phyloP scores from a whole-genome alignment of 2,329 filamentous ascomycete species.

The Diaporthe aspalathi region DNA sequence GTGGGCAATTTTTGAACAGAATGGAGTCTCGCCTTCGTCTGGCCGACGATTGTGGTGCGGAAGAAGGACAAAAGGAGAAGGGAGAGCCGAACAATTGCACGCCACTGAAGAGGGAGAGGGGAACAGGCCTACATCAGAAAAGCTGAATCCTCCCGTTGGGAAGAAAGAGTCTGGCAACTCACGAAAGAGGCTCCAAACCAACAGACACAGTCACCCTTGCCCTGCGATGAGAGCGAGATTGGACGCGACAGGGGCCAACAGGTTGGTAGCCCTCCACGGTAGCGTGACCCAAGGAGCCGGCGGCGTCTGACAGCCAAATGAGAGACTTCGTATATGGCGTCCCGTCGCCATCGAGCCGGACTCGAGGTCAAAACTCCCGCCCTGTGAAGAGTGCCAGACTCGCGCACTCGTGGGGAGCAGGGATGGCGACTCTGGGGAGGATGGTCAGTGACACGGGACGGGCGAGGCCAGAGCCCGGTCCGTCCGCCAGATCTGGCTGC shows the following conservation, averaged over 20 bases:
- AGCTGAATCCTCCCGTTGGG: conserved; percentile 14
- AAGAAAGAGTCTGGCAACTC: background rate
- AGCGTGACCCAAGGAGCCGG: conserved; percentile 12
- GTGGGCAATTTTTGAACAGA: background rate
- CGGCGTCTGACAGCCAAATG: conserved; percentile 15
- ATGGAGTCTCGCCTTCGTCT: background rate
- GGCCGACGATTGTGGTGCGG: background rate
- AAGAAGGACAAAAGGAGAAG: background rate
- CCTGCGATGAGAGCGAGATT: conserved; percentile 8
- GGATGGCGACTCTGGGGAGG: background rate
- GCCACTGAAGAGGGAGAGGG: background rate
- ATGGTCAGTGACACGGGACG: background rate
- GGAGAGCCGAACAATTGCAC: background rate
- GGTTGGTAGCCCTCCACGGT: background rate
- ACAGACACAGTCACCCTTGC: conserved; percentile 15
- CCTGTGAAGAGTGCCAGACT: background rate
- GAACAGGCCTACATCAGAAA: conserved; percentile 3
- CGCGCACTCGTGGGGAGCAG: conserved; percentile 2
- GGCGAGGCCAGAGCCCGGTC: background rate
- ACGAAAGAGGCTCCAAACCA: conserved; percentile 7
- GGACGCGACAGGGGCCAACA: conserved; percentile 19
- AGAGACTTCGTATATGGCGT: conserved; percentile 19
- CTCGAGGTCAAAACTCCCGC: background rate
- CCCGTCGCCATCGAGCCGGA: background rate
- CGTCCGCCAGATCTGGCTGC: background rate